A percentile compares a stretch with the other conserved stretches of the same genome.
Evolutionary conservation across 257 asterid genomes (phyloP).

Genomic region (Sherardia arvensis): DNA sequence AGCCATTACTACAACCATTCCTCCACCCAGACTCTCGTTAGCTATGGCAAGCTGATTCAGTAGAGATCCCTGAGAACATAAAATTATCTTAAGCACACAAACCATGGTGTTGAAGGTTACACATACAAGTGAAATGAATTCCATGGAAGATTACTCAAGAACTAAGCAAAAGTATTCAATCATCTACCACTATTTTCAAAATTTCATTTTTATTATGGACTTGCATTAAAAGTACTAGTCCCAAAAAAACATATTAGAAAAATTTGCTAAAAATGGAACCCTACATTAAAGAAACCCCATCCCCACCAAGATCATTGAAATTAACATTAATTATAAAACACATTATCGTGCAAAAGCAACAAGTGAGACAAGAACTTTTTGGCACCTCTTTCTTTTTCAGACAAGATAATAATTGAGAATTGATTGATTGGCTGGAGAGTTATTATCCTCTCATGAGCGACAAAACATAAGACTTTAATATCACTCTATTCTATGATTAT

Average conservation of each 20-base stretch:
- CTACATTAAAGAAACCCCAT: background rate
- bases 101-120: background rate
- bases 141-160: background rate
- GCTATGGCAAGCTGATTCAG: conserved; percentile 89
- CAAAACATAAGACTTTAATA: background rate
- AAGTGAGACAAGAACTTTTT: background rate
- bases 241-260: background rate
- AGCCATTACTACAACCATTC: conserved; percentile 84
- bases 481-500: background rate
- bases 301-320: background rate
- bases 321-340: background rate
- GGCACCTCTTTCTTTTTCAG: no score
- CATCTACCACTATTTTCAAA: background rate
- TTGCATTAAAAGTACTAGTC: background rate
- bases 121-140: background rate
- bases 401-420: background rate
- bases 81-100: conserved; percentile 1
- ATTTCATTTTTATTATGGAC: background rate
- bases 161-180: background rate
- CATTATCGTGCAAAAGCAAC: background rate
- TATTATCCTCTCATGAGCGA: background rate
- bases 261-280: no score
- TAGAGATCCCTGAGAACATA: conserved; percentile 54
- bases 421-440: background rate
- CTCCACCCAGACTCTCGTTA: conserved; percentile 87